A percentile compares a stretch with the other conserved stretches of the same genome.
Conservation (phyloP, 2,329 filamentous ascomycete species). For the Paraconiothyrium sp. region DNA sequence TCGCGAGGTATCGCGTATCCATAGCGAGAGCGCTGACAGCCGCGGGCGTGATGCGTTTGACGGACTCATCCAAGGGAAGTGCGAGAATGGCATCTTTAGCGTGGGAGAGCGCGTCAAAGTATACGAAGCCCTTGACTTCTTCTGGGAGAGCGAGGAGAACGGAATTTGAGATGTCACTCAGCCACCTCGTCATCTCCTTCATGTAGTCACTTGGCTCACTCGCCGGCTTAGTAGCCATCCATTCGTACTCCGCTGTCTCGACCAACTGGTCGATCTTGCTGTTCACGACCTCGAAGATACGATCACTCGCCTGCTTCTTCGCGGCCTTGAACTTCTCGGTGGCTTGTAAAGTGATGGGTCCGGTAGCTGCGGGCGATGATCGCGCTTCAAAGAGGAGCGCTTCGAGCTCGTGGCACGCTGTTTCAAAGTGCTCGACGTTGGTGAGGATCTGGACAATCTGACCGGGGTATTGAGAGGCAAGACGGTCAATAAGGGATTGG, state of each 20-base stretch:
- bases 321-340: conserved; percentile 87
- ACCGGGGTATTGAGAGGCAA: conserved; percentile 92
- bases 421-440: conserved; percentile 96
- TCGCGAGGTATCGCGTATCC: conserved; percentile 83
- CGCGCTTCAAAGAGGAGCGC: conserved; percentile 84
- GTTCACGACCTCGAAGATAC: conserved; percentile 98
- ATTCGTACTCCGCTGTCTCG: conserved; percentile 97
- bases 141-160: conserved; percentile 92
- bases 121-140: conserved; percentile 96
- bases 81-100: conserved; percentile 85
- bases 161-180: conserved; percentile 96
- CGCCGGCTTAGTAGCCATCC: conserved; percentile 71
- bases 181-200: conserved; percentile 89
- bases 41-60: conserved; percentile 87
- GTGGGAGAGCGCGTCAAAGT: conserved; percentile 94
- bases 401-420: conserved; percentile 89
- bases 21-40: conserved; percentile 82
- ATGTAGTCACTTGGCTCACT: conserved; percentile 90
- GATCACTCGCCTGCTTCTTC: conserved; percentile 95
- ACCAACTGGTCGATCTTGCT: conserved; percentile 98
- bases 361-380: conserved; percentile 81
- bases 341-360: conserved; percentile 80
- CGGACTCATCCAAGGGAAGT: conserved; percentile 78
- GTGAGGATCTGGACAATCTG: conserved; percentile 99
- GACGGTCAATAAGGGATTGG: conserved; percentile 83